Evolutionary conservation across 106 monocot species (phyloP).

Genomic region (Allium fistulosum): DNA sequence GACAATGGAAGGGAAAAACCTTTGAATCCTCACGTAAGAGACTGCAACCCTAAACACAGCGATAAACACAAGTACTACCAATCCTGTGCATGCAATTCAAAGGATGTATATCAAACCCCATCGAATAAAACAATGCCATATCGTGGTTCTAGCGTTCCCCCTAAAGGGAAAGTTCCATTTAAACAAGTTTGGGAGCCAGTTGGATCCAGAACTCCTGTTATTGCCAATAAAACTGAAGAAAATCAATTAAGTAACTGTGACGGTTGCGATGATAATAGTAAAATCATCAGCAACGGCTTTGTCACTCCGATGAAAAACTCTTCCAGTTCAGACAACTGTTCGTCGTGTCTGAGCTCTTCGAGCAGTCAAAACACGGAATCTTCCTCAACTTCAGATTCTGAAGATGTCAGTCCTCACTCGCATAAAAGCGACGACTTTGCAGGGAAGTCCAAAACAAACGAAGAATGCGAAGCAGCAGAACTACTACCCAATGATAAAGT

Average conservation of each 20-base stretch:
- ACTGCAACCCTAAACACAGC: slow-evolving; percentile 20
- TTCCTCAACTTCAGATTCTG: slow-evolving; percentile 78
- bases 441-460: background rate
- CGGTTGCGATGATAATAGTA: slow-evolving; percentile 1
- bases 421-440: slow-evolving; percentile 21
- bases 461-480: slow-evolving; percentile 13
- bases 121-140: slow-evolving; percentile 14
- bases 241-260: slow-evolving; percentile 7
- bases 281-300: slow-evolving; percentile 12
- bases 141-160: slow-evolving; percentile 13
- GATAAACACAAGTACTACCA: slow-evolving; percentile 36
- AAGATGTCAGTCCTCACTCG: slow-evolving; percentile 55
- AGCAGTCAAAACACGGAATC: slow-evolving; percentile 49
- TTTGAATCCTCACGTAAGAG: slow-evolving; percentile 15
- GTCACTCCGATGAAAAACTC: slow-evolving; percentile 26
- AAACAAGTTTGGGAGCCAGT: slow-evolving; percentile 74
- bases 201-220: slow-evolving; percentile 11
- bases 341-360: slow-evolving; percentile 53
- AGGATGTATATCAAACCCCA: slow-evolving; percentile 17
- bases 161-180: slow-evolving; percentile 26
- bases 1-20: slow-evolving; percentile 5
- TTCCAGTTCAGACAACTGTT: slow-evolving; percentile 65
- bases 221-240: slow-evolving; percentile 10
- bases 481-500: slow-evolving; percentile 15
- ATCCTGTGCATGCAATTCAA: slow-evolving; percentile 19